Evolutionary conservation across 495 filamentous ascomycete genomes (phyloP), one percentile per base, ranked within the genome.

Genomic region (Neurospora sublineolata): DNA sequence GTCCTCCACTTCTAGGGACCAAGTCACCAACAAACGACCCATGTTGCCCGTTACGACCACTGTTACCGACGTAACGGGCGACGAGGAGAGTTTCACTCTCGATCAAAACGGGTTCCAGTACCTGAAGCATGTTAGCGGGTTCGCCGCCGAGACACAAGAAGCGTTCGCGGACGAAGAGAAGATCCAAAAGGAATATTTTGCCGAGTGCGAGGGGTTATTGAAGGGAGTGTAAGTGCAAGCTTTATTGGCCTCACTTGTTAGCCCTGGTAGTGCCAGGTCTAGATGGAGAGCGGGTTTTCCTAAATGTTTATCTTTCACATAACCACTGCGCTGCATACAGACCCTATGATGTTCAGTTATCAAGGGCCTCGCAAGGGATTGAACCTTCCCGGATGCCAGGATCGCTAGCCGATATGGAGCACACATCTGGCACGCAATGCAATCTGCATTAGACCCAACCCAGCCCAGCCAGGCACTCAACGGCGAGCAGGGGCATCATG

Each of bases 101-200:
- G 77, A 82, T 71, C 74, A n/a, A 42, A 76, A 82, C 72, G 81
- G 82, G 67, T 83, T 84, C 70, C 78, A 82, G 60, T 82, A 78
- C 68, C 68, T 75, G 41, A 76, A 39, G 4, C 78, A 79, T 52
- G 30, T 38, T 0, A 76, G 69, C 67, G 42, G 14, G n/a, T 76
- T 76, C n/a, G 27, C 27, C 3, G 3, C 33, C 4, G 33, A 36
- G 33, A 36, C 33, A 36, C 33, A 2, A 23, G n/a, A 58, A 27
- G 46, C 2, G 7, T 64, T 64, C 1, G 73, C 82, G 9, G 84
- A 79, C 33, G 71, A 71, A 18, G 70, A 70, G 1, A 71, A 87
- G 69, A 88, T 93, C 75, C 83, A 85, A 72, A 75, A 69, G 2
- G 76, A 82, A 12, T 92, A 92, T 76, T 92, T 90, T 71, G 82